Conservation (phyloP, 768 basidiomycete species). For the Cyathus striatus region DNA sequence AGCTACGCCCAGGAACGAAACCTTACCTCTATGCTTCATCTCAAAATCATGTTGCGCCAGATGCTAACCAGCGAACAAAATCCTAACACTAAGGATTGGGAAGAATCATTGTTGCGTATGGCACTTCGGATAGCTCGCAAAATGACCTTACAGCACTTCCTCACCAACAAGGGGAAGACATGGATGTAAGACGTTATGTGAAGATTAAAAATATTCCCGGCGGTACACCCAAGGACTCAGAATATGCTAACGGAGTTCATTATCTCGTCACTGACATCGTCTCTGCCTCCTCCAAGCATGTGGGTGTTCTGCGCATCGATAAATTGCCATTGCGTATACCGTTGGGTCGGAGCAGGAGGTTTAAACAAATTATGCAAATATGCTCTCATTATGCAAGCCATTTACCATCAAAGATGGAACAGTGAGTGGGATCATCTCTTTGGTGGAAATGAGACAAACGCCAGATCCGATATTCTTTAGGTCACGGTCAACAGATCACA, state of each 20-base stretch:
- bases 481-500: too few species aligned
- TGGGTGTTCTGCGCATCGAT: too few species aligned
- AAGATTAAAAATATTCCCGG: conserved; percentile 99
- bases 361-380: too few species aligned
- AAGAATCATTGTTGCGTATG: conserved; percentile 73
- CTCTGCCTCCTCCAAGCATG: too few species aligned
- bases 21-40: conserved; percentile 80
- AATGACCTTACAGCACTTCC: conserved; percentile 68
- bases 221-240: conserved; percentile 85
- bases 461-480: too few species aligned
- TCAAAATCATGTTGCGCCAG: conserved; percentile 88
- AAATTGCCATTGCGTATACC: too few species aligned
- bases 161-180: conserved; percentile 83
- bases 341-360: too few species aligned
- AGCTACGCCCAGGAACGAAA: conserved; percentile 86
- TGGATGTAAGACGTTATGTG: conserved; percentile 92
- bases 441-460: too few species aligned
- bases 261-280: too few species aligned
- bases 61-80: conserved; percentile 81
- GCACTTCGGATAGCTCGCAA: conserved; percentile 84
- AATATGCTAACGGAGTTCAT: conserved; percentile 94
- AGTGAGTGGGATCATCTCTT: too few species aligned
- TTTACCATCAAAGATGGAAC: too few species aligned
- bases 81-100: conserved; percentile 84
- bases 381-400: too few species aligned